These are phyloP conservation scores for Camellia lanceoleosa DNA, from an alignment of 148 eudicot species.

Conservation along the genomic window DNA sequence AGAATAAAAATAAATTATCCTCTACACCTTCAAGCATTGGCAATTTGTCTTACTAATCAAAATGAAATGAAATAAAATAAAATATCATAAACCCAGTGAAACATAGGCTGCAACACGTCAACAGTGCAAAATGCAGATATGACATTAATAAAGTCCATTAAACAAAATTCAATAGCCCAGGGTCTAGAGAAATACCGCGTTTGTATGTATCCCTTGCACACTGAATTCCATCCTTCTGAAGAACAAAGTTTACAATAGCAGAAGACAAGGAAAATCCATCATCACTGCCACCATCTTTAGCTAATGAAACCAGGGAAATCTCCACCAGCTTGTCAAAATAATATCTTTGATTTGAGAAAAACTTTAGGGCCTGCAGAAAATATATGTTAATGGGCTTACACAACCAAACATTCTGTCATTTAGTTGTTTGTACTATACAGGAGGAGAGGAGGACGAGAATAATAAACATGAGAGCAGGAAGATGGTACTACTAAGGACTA, in stretches of 20 bases:
- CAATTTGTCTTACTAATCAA: background rate
- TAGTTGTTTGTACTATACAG: background rate
- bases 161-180: background rate
- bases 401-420: background rate
- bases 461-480: background rate
- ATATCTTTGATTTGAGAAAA: constrained; percentile 41
- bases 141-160: background rate
- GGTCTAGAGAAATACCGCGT: constrained; percentile 45
- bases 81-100: background rate
- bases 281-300: constrained; percentile 78
- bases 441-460: background rate
- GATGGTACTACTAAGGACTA: background rate
- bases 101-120: background rate
- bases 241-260: constrained; percentile 45
- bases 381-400: background rate
- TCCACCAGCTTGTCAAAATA: constrained; percentile 62
- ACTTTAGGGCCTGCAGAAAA: constrained; percentile 63
- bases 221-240: constrained; percentile 61
- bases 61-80: background rate
- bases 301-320: constrained; percentile 47
- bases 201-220: constrained; percentile 73
- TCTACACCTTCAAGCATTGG: background rate
- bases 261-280: constrained; percentile 77
- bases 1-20: background rate
- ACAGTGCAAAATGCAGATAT: background rate